Evolutionary conservation across 2,329 filamentous ascomycete species (phyloP).

Genomic region (Pestalotiopsis sp.): DNA sequence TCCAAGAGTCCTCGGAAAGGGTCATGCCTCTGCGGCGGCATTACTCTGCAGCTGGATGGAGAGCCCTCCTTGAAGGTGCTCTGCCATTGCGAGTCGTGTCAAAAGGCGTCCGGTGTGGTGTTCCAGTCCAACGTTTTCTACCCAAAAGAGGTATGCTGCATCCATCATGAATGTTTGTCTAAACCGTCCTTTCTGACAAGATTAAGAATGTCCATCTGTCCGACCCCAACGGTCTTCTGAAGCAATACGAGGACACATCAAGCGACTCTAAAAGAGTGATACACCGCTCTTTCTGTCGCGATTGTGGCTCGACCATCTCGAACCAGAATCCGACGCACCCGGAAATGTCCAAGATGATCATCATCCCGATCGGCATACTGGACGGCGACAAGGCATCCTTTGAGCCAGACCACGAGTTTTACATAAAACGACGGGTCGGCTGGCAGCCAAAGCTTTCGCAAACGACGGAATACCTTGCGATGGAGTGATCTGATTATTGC

Average conservation of each 20-base stretch:
- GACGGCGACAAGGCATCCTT: not conserved
- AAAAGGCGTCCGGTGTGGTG: not conserved
- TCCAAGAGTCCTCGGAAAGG: not conserved
- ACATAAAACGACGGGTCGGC: not conserved
- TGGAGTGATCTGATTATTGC: not conserved
- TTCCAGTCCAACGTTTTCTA: not conserved
- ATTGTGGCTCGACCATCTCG: not conserved
- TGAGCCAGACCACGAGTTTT: not conserved
- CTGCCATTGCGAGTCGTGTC: not conserved
- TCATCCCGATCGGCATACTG: not conserved
- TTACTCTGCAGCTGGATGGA: not conserved
- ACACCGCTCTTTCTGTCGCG: not conserved
- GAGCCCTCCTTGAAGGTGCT: not conserved
- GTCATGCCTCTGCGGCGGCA: not conserved
- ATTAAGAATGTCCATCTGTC: not conserved
- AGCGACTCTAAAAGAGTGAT: not conserved
- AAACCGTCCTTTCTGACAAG: not conserved
- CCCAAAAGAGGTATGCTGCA: not conserved
- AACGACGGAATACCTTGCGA: not conserved
- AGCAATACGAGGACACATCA: not conserved
- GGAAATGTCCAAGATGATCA: not conserved
- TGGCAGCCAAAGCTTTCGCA: not conserved
- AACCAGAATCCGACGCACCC: not conserved
- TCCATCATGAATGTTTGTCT: not conserved
- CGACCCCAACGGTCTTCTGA: not conserved